Conservation (phyloP, 23 red algal genomes). For the Gracilaria gracilis region DNA sequence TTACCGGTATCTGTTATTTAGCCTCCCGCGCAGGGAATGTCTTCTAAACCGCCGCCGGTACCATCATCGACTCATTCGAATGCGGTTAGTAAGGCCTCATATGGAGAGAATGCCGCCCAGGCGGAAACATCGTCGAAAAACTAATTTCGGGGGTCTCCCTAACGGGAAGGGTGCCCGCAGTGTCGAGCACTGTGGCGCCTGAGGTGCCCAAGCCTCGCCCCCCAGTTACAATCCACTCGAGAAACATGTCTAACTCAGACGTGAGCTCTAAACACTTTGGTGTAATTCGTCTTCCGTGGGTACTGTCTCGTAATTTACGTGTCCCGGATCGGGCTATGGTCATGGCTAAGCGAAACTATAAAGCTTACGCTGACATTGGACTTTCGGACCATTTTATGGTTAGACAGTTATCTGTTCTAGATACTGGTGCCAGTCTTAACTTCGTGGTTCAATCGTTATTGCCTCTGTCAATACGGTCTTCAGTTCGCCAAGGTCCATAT, state of each 20-base stretch:
- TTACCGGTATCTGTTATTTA: no score
- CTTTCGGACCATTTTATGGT: constrained; percentile 6
- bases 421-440: no score
- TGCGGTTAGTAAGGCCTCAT: no score
- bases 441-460: background rate
- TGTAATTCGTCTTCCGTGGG: constrained; percentile 28
- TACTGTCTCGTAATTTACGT: constrained; percentile 9
- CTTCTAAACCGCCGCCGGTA: no score
- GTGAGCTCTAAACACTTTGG: background rate
- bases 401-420: no score
- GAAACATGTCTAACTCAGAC: background rate
- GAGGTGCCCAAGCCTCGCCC: background rate
- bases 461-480: background rate
- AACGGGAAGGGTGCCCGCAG: no score
- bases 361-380: constrained; percentile 27
- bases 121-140: no score
- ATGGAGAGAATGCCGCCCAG: no score
- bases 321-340: constrained; percentile 15
- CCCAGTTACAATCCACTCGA: background rate
- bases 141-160: constrained; percentile 1
- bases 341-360: constrained; percentile 25
- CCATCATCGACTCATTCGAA: no score
- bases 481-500: background rate
- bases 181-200: no score
- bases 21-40: no score